phyloP scores from a whole-genome alignment of 2,329 filamentous ascomycete species.

The Xylaria sp. region DNA sequence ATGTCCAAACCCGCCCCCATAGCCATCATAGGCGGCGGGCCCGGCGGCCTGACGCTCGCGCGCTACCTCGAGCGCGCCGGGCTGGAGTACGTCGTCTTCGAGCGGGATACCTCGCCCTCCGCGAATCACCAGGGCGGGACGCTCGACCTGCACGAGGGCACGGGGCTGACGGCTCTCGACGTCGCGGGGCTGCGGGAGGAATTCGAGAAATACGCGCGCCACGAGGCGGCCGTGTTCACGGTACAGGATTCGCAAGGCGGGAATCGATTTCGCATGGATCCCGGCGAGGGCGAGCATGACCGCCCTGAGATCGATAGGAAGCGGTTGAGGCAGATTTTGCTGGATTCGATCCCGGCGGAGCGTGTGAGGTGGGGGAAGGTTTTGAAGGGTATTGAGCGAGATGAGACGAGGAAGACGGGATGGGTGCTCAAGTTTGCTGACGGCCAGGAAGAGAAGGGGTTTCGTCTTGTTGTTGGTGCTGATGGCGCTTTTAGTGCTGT shows the following conservation, averaged over 20 bases:
- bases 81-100: constrained; percentile 36
- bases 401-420: not conserved
- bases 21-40: constrained; percentile 40
- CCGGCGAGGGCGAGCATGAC: not conserved
- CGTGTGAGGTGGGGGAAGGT: constrained; percentile 38
- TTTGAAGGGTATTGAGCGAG: constrained; percentile 42
- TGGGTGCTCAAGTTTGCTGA: constrained; percentile 32
- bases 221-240: constrained; percentile 36
- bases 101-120: constrained; percentile 30
- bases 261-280: not conserved
- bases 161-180: constrained; percentile 45
- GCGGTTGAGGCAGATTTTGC: constrained; percentile 35
- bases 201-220: constrained; percentile 40
- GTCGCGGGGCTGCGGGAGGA: constrained; percentile 45
- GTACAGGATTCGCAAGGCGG: constrained; percentile 27
- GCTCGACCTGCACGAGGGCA: constrained; percentile 56
- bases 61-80: constrained; percentile 33
- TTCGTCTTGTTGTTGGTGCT: constrained; percentile 52
- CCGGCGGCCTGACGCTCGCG: constrained; percentile 37
- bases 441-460: constrained; percentile 31
- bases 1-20: constrained; percentile 34
- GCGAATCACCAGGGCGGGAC: constrained; percentile 51
- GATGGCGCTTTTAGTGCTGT: constrained; percentile 54
- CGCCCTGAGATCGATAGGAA: constrained; percentile 43
- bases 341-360: constrained; percentile 30